Base-by-base conservation (phyloP, 768 basidiomycete species). In the Guyanaporus albipodus region DNA sequence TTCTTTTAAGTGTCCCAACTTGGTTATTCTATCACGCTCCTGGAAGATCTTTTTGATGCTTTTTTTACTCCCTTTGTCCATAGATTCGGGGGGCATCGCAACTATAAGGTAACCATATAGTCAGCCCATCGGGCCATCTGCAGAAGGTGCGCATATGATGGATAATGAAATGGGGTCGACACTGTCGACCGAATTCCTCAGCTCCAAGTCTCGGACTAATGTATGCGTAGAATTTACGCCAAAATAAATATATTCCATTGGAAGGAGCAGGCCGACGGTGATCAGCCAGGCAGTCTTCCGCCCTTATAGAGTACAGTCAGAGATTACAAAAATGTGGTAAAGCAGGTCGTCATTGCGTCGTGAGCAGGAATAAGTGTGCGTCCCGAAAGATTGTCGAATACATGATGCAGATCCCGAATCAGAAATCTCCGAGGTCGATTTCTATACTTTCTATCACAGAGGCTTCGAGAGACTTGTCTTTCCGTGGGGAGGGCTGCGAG, bases 401-500 rank as follows among this genome's bases (percentile, higher is more conserved):
- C 42, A 38, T 29, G 6, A 35, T 15, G 21, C 5, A 47, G 44
- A 37, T 48, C 14, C 38, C 9, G 37, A 40, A 34, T 59, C 65
- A 89, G 64, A 89, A 89, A 66, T 89, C 87, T 41, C 87, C 87
- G 36, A 89, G 70, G 63, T 89, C 86, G 49, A 89, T 74, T 53
- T 89, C 86, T 54, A 89, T 74, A 23, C 74, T 74, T 38, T 84
- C 80, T 53, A 85, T 76, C 31, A 87, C 63, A 17, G 75, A 70
- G 6, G 76, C 70, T 59, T 83, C 80, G 42, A 84, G 72, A 17
- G 70, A 68, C 57, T 76, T 75, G 48, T 64, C 56, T 26, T 64
- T 65, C 43, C 62, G 61, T 28, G 67, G 57, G 3, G 57, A 28
- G 21, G 57, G 40, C 29, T 61, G 60, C 40, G 69, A 59, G 44